Conservation (phyloP, 176 grass and related monocot genomes). For the Oryza punctata region DNA sequence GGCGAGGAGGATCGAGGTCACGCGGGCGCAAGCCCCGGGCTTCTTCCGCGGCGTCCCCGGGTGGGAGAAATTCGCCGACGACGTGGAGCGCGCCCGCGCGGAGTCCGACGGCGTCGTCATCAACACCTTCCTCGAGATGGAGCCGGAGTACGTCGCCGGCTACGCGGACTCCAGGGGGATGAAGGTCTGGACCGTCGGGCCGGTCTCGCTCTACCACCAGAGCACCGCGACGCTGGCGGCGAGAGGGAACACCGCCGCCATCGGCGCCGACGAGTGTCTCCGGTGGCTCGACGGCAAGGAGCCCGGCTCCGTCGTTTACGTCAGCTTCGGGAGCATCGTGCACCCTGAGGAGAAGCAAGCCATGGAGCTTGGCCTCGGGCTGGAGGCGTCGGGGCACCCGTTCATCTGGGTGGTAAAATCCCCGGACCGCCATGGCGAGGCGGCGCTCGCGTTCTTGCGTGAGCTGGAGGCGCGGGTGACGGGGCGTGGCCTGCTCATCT, state of each 20-base stretch:
- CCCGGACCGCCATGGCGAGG: neutral
- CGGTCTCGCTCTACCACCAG: slow-evolving; percentile 45
- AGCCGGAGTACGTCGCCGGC: slow-evolving; percentile 34
- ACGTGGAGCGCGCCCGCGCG: slow-evolving; percentile 8
- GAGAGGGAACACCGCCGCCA: neutral
- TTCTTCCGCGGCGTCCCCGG: slow-evolving; percentile 22
- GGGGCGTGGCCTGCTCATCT: slow-evolving; percentile 32
- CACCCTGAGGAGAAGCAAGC: slow-evolving; percentile 26
- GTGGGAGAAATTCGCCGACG: neutral
- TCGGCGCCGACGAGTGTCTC: slow-evolving; percentile 30
- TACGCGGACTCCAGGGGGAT: slow-evolving; percentile 38
- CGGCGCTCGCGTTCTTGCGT: neutral
- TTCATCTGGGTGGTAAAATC: slow-evolving; percentile 41
- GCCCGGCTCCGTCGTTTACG: slow-evolving; percentile 44
- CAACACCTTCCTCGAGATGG: slow-evolving; percentile 50
- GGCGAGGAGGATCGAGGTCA: slow-evolving; percentile 36
- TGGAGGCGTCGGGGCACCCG: slow-evolving; percentile 29
- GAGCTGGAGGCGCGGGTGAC: slow-evolving; percentile 13
- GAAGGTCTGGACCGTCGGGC: slow-evolving; percentile 48
- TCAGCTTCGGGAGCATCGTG: slow-evolving; percentile 51
- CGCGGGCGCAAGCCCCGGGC: slow-evolving; percentile 25
- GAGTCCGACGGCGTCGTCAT: slow-evolving; percentile 54
- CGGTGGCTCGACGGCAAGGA: slow-evolving; percentile 48
- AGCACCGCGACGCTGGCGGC: slow-evolving; percentile 6
- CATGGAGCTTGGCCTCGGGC: slow-evolving; percentile 37